Conservation (phyloP, 2,329 filamentous ascomycete species). For the Torrubiellomyces zombiae region DNA sequence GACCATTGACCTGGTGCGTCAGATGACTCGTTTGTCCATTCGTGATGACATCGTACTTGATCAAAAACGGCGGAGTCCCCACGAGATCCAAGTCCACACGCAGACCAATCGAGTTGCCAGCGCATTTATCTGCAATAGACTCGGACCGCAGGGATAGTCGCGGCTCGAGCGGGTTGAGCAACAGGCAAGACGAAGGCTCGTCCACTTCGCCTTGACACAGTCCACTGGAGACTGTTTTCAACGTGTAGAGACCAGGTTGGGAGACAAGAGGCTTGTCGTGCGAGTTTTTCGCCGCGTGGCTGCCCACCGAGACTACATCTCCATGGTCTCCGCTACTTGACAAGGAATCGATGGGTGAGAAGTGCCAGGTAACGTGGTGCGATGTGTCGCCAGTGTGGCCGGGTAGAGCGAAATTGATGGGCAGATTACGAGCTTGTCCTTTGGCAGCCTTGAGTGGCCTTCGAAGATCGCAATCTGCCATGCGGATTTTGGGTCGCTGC, state of each 20-base stretch:
- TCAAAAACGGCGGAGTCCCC: conserved; percentile 79
- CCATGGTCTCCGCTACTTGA: conserved; percentile 55
- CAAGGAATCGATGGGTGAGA: conserved; percentile 57
- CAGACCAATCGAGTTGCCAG: conserved; percentile 81
- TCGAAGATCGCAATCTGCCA: conserved; percentile 62
- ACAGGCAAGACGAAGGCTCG: conserved; percentile 83
- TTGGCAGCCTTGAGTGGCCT: conserved; percentile 72
- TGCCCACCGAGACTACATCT: conserved; percentile 37
- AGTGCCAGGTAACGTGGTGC: conserved; percentile 65
- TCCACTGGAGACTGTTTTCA: conserved; percentile 63
- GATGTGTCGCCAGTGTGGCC: conserved; percentile 42
- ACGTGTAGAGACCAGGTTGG: conserved; percentile 69
- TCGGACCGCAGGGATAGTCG: conserved; percentile 57
- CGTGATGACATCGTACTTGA: conserved; percentile 59
- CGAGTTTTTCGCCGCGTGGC: conserved; percentile 42
- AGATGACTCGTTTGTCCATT: conserved; percentile 39
- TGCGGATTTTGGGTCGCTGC: conserved; percentile 59
- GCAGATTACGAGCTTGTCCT: conserved; percentile 50
- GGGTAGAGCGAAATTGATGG: conserved; percentile 51
- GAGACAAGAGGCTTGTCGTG: conserved; percentile 52
- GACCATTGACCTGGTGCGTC: conserved; percentile 43
- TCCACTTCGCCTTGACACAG: conserved; percentile 77
- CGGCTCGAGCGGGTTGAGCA: conserved; percentile 83
- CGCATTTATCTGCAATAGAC: conserved; percentile 86
- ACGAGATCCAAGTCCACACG: conserved; percentile 78